Percentiles rank a stretch among this genome's conserved stretches.
Conservation (phyloP, 768 basidiomycete species). For the Leccinellum albellum region DNA sequence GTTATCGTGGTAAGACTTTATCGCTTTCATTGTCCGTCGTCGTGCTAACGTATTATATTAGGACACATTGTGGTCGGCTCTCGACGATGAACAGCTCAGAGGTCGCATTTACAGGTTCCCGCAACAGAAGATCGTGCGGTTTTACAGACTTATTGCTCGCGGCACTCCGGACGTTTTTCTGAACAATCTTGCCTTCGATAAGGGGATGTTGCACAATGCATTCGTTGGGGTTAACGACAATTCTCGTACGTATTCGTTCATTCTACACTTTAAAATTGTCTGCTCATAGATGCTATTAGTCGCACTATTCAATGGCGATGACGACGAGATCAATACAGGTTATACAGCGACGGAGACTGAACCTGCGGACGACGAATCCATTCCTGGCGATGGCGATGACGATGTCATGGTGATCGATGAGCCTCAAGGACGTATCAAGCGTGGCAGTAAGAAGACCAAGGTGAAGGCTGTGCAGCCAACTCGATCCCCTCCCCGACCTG, state of each 20-base stretch:
- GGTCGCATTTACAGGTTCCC: conserved; percentile 16
- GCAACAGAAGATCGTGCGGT: conserved; percentile 8
- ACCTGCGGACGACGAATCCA: background rate
- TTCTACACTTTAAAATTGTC: too few species aligned
- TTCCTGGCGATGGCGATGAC: background rate
- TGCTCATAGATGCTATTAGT: too few species aligned
- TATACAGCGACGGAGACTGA: too few species aligned
- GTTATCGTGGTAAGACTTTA: background rate
- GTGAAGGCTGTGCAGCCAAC: background rate
- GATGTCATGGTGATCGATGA: background rate
- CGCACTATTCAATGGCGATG: too few species aligned
- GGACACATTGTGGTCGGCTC: background rate
- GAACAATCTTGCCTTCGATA: conserved; percentile 23
- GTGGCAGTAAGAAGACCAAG: background rate
- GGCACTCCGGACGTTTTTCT: conserved; percentile 18
- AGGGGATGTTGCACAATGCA: background rate
- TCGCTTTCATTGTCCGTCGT: background rate
- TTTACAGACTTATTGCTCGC: too few species aligned
- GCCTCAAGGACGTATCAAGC: background rate
- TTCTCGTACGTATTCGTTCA: background rate
- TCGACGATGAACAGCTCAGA: conserved; percentile 16
- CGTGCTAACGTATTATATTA: background rate
- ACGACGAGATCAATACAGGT: too few species aligned
- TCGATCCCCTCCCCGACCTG: background rate
- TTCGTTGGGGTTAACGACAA: background rate